Evolutionary conservation across 1,284 basidiomycete genomes (phyloP), one percentile per base, ranked within the genome.

Genomic region (Kwoniella shivajii): DNA sequence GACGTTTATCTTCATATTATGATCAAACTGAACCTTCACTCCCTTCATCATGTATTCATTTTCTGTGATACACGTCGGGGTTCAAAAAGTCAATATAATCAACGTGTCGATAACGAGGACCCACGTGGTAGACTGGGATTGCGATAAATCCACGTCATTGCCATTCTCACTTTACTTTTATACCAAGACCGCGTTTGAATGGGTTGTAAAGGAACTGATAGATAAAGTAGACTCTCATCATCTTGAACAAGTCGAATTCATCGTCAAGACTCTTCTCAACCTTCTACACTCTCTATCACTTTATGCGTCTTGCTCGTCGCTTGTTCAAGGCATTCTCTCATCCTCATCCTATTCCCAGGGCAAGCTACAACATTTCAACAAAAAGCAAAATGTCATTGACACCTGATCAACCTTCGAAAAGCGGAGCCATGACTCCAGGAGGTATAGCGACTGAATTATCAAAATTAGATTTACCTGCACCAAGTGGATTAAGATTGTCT

Each of bases 391-490:
- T 68, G 68, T 71, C 66, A 3, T 61, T 64, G 37, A 53, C 63
- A 26, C 70, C 68, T 18, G 61, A 67, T 47, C 50, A 43, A 54
- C 51, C 52, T 22, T 58, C 57, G 29, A 42, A 42, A 36, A 54
- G 67, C 14, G 67, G 67, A 29, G 63, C 69, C 50, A 59, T 72
- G 54, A 78, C 77, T 7, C 77, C 77, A 7, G 70, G 68, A 36
- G 57, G 64, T 7, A 74, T 78, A 57, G 71, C 77, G n/a, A 71
- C 66, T 29, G 65, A 76, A 56, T 53, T 77, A 39, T 72, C 75
- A 48, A 71, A 73, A 61, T 67, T 76, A 56, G 74, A 76, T 53
- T 67, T 78, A 18, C 74, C 75, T 29, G 71, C 72, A n/a, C 77
- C 73, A 4, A 57, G 64, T 44, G 67, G 65, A 30, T 68, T 75